Base-by-base conservation (phyloP, 306 rosid genomes). In the Dalbergia cochinchinensis region DNA sequence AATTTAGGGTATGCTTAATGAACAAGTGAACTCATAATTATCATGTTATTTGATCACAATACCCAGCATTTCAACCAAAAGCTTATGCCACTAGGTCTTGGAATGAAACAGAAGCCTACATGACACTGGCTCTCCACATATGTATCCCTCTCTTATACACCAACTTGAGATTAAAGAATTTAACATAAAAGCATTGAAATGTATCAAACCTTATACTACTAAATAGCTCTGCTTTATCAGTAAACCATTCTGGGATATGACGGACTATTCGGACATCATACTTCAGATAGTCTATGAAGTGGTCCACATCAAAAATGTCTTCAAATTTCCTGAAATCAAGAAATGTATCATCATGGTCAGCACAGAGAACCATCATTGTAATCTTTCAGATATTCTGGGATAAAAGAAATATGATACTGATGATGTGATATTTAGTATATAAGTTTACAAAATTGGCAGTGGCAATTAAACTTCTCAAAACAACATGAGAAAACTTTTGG, bases 241-340 rank as follows among this genome's bases (percentile, higher is more conserved):
- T 96, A 86, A 96, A 96, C 99, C 99, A 96, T 47, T 86, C 89
- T 2, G 99, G 99, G 74, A 93, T 96, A 84, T 93, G 98, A 72
- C 97, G 99, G 79, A 96, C 97, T 75, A 96, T 93, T 16, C 88
- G 91, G 42, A 96, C 98, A 59, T 96, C 99, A 87, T 93, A 83
- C 85, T 90, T 96, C 82, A 96, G 87, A 85, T 96, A 96, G 87
- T 89, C 95, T 85, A 96, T 96, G 87, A 96, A 96, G 88, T 96
- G 99, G 80, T 93, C 97, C 75, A 96, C 97, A 69, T 96, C 96
- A 88, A 96, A 96, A 83, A 96, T 96, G 80, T 96, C 98, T 85
- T 93, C 97, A 80, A 96, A 96, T 80, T 96, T 96, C 89, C 99
- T 96, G 98, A 85, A 90, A 74, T 20, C 35, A 57, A 47, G 57